A percentile compares a stretch with the other conserved stretches of the same genome.
These are phyloP conservation scores for Epithemia pelagica DNA, from an alignment of 108 stramenopile genomes.

Conservation along the genomic window DNA sequence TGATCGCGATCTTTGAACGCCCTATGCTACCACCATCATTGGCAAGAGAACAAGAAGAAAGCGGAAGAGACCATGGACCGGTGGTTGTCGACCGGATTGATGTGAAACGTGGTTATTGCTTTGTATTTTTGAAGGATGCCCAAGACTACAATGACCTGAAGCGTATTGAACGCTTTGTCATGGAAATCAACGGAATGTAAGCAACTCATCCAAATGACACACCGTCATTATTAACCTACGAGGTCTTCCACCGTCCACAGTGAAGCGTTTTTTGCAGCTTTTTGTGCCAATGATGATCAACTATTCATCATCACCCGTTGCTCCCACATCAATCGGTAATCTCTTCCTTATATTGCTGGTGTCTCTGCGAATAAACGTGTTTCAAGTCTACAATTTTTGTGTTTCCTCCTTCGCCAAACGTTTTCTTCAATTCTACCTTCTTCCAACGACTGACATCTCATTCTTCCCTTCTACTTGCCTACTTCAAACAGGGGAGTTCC, in stretches of 20 bases:
- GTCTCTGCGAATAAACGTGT: too few species aligned
- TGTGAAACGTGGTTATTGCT: constrained; percentile 77
- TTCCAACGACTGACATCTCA: constrained; percentile 8
- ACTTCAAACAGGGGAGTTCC: constrained; percentile 43
- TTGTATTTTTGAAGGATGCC: constrained; percentile 82
- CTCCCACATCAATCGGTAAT: too few species aligned
- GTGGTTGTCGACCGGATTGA: constrained; percentile 67
- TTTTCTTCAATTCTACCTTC: constrained; percentile 1
- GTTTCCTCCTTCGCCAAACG: constrained; percentile 1
- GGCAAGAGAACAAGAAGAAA: constrained; percentile 4
- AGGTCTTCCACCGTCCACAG: not conserved
- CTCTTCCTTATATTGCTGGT: too few species aligned
- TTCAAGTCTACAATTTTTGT: not conserved
- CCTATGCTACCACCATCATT: constrained; percentile 34
- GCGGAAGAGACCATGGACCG: constrained; percentile 10
- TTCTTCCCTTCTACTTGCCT: constrained; percentile 3
- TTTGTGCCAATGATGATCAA: not conserved
- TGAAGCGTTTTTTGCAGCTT: not conserved
- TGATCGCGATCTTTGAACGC: constrained; percentile 41
- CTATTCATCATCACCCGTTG: too few species aligned
- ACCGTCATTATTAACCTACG: constrained; percentile 1
- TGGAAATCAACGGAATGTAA: constrained; percentile 82
- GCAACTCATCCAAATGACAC: constrained; percentile 10
- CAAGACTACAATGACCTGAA: constrained; percentile 49
- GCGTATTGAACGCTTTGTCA: constrained; percentile 50